Evolutionary conservation across 768 basidiomycete species (phyloP), one percentile per base, ranked within the genome.

Genomic region (Phaffia tasmanica): DNA sequence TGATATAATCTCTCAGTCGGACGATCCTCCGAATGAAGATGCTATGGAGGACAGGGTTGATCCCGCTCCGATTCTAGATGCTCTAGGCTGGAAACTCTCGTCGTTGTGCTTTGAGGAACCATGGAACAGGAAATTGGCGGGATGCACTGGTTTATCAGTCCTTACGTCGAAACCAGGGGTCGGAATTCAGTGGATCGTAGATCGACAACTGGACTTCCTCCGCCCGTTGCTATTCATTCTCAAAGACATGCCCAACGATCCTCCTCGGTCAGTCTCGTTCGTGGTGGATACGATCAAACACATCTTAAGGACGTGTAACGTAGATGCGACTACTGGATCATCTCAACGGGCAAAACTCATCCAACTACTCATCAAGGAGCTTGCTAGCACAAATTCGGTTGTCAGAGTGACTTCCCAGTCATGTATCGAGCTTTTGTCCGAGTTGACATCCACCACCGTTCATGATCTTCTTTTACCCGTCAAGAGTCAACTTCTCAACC

Each of bases 221-320:
- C 87, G 92, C 61, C 90, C 88, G 5, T 81, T 98, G 29, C 80
- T 97, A 35, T 89, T 91, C 72, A 86, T 93, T 69, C 79, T 99
- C 57, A 95, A 98, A 74, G 94, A 98, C 73, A 86, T 95, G 72
- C 92, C 94, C 0, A 82, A 83, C 70, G 93, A 97, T 72, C 81
- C 92, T 25, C 89, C 92, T 19, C 83, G 84, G 7, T 85, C 92
- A 70, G 83, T 89, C 30, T 83, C 85, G 42, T 83, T 86, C 57
- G 87, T 94, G 23, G 79, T 85, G 9, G 84, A 87, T 64, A 85
- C 89, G n/a, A 79, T 98, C 67, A 76, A 77, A 57, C 70, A 74
- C 57, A 70, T 79, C 48, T 70, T 79, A 54, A 67, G 72, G n/a
- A 57, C 68, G 29, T 75, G 75, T 68, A 75, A 75, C 68, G 64